Conservation (phyloP, 495 filamentous ascomycete genomes). For the Hyaloscypha finlandica region DNA sequence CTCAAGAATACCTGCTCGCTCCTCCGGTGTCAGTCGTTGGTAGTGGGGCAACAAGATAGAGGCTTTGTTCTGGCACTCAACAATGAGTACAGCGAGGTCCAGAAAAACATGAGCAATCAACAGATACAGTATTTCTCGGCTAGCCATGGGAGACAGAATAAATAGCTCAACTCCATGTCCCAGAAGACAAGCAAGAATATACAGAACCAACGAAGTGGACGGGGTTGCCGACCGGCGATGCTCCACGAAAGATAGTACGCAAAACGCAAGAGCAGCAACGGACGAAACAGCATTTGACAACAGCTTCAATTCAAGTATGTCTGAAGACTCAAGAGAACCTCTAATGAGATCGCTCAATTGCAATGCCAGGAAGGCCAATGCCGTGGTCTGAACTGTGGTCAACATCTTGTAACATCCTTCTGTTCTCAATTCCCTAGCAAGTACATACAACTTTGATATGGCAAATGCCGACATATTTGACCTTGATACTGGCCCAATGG, state of each 20-base stretch:
- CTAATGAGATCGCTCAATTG: neutral
- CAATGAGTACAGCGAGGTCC: slow-evolving; percentile 11
- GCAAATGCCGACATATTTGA: neutral
- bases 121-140: slow-evolving; percentile 33
- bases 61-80: slow-evolving; percentile 45
- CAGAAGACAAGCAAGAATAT: slow-evolving; percentile 53
- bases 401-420: neutral
- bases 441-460: neutral
- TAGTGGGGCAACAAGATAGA: slow-evolving; percentile 37
- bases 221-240: slow-evolving; percentile 49
- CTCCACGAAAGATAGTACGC: slow-evolving; percentile 52
- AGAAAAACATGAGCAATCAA: neutral
- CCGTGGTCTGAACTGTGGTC: neutral
- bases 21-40: slow-evolving; percentile 12
- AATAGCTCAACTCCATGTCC: slow-evolving; percentile 45
- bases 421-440: neutral
- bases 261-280: slow-evolving; percentile 38
- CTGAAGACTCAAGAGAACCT: neutral
- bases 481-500: too few relatives aligned
- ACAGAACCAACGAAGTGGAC: slow-evolving; percentile 53
- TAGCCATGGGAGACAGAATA: slow-evolving; percentile 36
- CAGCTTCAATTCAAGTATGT: neutral
- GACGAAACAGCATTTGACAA: slow-evolving; percentile 26
- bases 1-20: slow-evolving; percentile 28
- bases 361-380: neutral